phyloP scores from a whole-genome alignment of 345 rosid species.

The Citrus unshiu region DNA sequence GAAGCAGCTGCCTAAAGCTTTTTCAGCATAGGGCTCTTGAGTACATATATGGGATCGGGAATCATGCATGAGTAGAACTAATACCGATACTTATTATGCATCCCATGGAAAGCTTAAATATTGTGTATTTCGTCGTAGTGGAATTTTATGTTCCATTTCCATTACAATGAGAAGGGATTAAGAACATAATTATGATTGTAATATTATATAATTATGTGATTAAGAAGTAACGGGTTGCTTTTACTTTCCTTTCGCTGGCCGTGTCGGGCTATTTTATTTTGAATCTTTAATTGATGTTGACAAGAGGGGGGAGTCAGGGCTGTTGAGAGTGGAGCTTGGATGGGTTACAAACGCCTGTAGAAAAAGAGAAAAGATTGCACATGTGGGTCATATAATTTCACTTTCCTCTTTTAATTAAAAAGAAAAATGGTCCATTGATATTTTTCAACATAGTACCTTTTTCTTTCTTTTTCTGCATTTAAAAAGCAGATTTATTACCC shows the following conservation, averaged over 20 bases:
- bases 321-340: not conserved
- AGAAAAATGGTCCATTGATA: not conserved
- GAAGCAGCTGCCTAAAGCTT: constrained; percentile 14
- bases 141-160: not conserved
- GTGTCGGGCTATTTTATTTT: not conserved
- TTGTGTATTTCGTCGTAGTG: not conserved
- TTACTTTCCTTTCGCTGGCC: not conserved
- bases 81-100: not conserved
- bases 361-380: not conserved
- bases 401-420: not conserved
- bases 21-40: not conserved
- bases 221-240: not conserved
- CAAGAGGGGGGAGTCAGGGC: not conserved
- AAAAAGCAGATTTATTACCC: not conserved
- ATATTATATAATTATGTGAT: not conserved
- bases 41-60: not conserved
- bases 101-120: not conserved
- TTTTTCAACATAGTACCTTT: not conserved
- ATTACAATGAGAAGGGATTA: not conserved
- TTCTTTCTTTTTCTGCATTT: not conserved
- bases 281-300: not conserved
- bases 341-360: not conserved
- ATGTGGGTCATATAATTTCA: not conserved
- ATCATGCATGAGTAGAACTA: not conserved
- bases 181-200: not conserved